These are phyloP conservation scores for Saussurea involucrata DNA, from an alignment of 129 eudicot species.

Conservation along the genomic window DNA sequence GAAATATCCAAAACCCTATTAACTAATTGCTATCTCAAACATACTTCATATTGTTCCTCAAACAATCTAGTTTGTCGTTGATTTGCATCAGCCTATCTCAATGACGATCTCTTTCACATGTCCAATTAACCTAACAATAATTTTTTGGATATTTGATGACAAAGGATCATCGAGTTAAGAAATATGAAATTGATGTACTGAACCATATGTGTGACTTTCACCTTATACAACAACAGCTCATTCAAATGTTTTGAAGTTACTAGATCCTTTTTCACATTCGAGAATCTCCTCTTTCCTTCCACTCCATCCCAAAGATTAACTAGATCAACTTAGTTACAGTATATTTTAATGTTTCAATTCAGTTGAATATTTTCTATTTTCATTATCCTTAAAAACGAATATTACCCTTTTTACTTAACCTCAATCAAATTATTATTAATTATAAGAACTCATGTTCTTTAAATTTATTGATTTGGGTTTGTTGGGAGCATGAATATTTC, in stretches of 20 bases:
- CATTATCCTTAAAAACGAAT: no score
- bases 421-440: no score
- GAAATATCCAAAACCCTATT: not conserved
- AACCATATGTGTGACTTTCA: not conserved
- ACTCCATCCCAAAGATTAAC: conserved; percentile 10
- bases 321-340: conserved; percentile 12
- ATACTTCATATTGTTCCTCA: not conserved
- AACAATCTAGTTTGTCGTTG: not conserved
- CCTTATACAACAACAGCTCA: not conserved
- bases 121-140: not conserved
- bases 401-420: not conserved
- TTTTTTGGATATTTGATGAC: not conserved
- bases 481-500: no score
- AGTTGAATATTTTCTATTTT: not conserved
- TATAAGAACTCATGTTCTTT: no score
- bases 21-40: not conserved
- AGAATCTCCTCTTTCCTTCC: conserved; percentile 4
- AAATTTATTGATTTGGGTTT: no score
- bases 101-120: not conserved
- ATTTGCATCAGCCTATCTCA: not conserved
- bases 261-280: not conserved
- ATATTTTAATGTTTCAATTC: conserved; percentile 18
- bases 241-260: not conserved
- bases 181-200: no score
- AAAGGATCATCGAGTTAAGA: not conserved